Conservation (phyloP, 257 asterid species). For the Forsythia suspensa region DNA sequence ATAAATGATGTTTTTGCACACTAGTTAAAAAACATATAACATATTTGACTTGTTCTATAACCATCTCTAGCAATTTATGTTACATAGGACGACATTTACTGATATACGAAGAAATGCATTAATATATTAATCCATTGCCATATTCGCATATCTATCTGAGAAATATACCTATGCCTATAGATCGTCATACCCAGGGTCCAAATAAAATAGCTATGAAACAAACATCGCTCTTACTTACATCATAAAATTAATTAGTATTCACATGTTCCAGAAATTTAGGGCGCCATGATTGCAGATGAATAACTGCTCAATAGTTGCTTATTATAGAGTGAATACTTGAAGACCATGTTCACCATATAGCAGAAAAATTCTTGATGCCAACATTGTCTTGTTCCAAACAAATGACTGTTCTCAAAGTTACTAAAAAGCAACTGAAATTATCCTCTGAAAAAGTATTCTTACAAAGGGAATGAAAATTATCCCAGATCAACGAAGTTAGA, state of each 20-base stretch:
- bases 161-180: neutral
- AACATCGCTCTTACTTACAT: neutral
- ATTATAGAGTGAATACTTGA: neutral
- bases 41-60: too few species aligned
- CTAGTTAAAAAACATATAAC: neutral
- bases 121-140: neutral
- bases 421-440: neutral
- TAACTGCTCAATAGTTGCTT: neutral
- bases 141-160: neutral
- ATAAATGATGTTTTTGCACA: neutral
- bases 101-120: neutral
- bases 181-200: neutral
- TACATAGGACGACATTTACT: neutral
- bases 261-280: neutral
- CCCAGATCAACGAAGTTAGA: neutral
- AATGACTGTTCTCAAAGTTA: neutral
- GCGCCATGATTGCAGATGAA: neutral
- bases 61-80: too few species aligned
- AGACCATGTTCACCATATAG: neutral
- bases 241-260: neutral
- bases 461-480: neutral
- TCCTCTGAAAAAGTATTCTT: slow-evolving; percentile 8
- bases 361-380: neutral
- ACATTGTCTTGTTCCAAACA: neutral
- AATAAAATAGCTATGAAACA: neutral